These are phyloP conservation scores for Phenoliferia sp. DNA, from an alignment of 1,284 basidiomycete genomes.

Conservation along the genomic window DNA sequence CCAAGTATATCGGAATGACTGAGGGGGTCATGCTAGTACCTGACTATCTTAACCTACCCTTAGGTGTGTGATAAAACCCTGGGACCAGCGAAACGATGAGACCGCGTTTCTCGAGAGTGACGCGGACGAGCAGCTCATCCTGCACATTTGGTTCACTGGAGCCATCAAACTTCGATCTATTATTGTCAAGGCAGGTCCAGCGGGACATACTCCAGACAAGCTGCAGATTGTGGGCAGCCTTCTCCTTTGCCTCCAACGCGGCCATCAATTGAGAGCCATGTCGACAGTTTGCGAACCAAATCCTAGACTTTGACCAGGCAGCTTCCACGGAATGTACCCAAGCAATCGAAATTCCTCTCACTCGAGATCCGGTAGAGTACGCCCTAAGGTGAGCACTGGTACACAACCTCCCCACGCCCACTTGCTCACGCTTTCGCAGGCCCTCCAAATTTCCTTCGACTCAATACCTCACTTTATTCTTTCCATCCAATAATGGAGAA, in stretches of 20 bases:
- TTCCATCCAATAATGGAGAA: constrained; percentile 36
- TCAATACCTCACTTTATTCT: constrained; percentile 36
- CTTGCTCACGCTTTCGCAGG: constrained; percentile 3
- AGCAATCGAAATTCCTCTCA: constrained; percentile 32
- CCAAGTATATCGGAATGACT: too few relatives aligned
- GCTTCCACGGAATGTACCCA: constrained; percentile 32
- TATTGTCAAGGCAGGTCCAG: constrained; percentile 34
- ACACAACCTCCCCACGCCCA: not conserved
- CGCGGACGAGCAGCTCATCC: constrained; percentile 33
- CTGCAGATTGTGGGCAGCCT: constrained; percentile 23
- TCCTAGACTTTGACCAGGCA: constrained; percentile 37
- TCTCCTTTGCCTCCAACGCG: not conserved
- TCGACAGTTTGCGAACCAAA: constrained; percentile 27
- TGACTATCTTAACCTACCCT: too few relatives aligned
- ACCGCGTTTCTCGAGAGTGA: constrained; percentile 30
- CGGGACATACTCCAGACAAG: constrained; percentile 30
- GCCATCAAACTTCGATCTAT: constrained; percentile 36
- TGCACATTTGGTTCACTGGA: constrained; percentile 36
- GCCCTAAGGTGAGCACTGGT: constrained; percentile 28
- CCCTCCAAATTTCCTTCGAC: constrained; percentile 33
- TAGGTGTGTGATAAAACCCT: constrained; percentile 33
- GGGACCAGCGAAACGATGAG: constrained; percentile 34
- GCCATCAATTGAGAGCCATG: too few relatives aligned
- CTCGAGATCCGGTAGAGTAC: constrained; percentile 32
- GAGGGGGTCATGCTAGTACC: too few relatives aligned